phyloP scores from a whole-genome alignment of 331 rosid species.

The Quercus tomentella region DNA sequence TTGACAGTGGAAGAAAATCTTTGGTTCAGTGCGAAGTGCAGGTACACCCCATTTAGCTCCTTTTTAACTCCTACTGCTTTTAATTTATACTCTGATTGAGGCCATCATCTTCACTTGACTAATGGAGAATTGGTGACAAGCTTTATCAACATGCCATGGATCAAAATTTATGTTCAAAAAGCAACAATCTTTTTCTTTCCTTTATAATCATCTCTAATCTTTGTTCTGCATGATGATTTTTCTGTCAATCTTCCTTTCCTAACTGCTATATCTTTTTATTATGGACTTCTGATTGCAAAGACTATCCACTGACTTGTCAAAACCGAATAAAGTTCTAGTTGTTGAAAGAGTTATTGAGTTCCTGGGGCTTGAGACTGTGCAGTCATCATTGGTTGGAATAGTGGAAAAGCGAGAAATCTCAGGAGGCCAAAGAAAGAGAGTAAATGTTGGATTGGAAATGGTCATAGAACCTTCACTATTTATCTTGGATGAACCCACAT shows the following conservation, averaged over 20 bases:
- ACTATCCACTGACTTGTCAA: constrained; percentile 60
- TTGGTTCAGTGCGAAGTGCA: constrained; percentile 96
- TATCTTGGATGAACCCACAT: constrained; percentile 94
- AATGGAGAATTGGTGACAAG: neutral
- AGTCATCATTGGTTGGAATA: constrained; percentile 83
- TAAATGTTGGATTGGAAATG: constrained; percentile 97
- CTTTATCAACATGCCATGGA: neutral
- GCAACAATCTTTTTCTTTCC: neutral
- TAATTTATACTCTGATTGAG: constrained; percentile 7
- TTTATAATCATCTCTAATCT: neutral
- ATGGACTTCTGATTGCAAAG: constrained; percentile 31
- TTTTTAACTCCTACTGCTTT: constrained; percentile 20
- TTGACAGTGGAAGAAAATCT: constrained; percentile 95
- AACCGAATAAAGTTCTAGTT: constrained; percentile 77
- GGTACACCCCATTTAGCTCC: constrained; percentile 44
- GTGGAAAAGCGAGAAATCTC: constrained; percentile 92
- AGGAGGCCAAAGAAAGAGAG: constrained; percentile 96
- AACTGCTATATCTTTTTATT: constrained; percentile 12
- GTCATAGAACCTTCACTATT: constrained; percentile 98
- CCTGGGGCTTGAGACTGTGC: constrained; percentile 86
- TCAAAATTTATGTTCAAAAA: neutral
- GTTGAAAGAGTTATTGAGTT: constrained; percentile 88
- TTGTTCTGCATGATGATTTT: neutral
- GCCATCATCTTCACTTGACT: neutral
- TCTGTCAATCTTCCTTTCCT: constrained; percentile 2